A percentile compares a stretch with the other conserved stretches of the same genome.
Evolutionary conservation across 805 yeast genomes (phyloP).

Genomic region (Wickerhamomyces chambardii): DNA sequence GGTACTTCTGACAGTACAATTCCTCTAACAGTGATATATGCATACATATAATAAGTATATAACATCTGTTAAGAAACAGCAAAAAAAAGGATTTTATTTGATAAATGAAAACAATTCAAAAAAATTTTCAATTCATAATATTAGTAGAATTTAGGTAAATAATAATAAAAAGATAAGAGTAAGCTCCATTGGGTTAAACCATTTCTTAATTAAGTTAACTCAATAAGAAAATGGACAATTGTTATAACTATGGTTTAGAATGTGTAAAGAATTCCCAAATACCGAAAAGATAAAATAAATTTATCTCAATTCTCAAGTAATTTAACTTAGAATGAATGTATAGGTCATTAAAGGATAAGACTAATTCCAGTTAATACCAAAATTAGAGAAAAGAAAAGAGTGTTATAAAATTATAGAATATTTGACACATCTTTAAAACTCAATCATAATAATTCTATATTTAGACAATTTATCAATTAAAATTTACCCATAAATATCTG

Average conservation of each 20-base stretch:
- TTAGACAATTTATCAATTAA: no score
- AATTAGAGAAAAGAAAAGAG: no score
- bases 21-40: conserved; percentile 18
- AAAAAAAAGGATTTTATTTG: no score
- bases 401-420: no score
- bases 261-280: conserved; percentile 33
- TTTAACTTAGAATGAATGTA: background rate
- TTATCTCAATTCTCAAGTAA: conserved; percentile 8
- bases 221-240: conserved; percentile 34
- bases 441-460: no score
- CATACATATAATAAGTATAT: no score
- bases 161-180: conserved; percentile 53
- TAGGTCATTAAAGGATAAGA: conserved; percentile 3
- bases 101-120: no score
- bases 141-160: conserved; percentile 8
- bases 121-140: background rate
- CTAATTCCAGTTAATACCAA: background rate
- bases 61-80: no score
- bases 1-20: conserved; percentile 65
- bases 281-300: conserved; percentile 37
- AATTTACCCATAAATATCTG: background rate
- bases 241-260: conserved; percentile 72
- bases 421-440: no score
- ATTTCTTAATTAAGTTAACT: conserved; percentile 3
- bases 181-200: conserved; percentile 79